Evolutionary conservation across 257 asterid genomes (phyloP), one percentile per base, ranked within the genome.

Genomic region (Nicotiana tomentosiformis): DNA sequence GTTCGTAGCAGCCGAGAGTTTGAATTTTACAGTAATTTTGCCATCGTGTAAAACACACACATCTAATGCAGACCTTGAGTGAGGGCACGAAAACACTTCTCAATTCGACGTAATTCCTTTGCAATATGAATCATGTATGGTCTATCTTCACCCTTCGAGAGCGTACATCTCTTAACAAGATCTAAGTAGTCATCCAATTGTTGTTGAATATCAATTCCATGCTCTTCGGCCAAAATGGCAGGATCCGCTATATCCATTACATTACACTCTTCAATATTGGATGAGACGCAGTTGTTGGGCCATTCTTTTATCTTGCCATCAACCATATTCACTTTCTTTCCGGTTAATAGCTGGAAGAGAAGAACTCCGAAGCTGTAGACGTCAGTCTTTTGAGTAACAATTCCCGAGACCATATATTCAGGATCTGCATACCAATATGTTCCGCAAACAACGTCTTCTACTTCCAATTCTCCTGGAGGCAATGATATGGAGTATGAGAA

Each of bases 391-490:
- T 62, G 67, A 62, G 67, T 23, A 23, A 62, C 67, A 62, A 23
- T 10, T 20, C 14, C 67, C 3, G 67, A 62, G 7, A 2, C 4
- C 1, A 0, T 0, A 15, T 10, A 62, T 62, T 62, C 67, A 10
- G 33, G 67, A 20, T 62, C 67, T 20, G 1, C 1, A 23, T 10
- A 5, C 16, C 17, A 14, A 20, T 5, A 10, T 4, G 17, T 9
- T 62, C 7, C 35, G 2, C 17, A 2, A 14, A 10, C 67, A 62
- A 1, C 3, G 39, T 82, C 86, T 51, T 82, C 33, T 49, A 85
- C 84, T 80, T 60, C 66, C 35, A 83, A 82, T 66, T 84, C 82
- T 81, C 87, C 87, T 0, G 57, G 87, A 10, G 84, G 80, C 30
- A 84, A 60, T 2, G 70, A 39, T 20, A 81, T 20, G 4, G 87